Conservation (phyloP, 148 eudicot genomes). For the Silene conica region DNA sequence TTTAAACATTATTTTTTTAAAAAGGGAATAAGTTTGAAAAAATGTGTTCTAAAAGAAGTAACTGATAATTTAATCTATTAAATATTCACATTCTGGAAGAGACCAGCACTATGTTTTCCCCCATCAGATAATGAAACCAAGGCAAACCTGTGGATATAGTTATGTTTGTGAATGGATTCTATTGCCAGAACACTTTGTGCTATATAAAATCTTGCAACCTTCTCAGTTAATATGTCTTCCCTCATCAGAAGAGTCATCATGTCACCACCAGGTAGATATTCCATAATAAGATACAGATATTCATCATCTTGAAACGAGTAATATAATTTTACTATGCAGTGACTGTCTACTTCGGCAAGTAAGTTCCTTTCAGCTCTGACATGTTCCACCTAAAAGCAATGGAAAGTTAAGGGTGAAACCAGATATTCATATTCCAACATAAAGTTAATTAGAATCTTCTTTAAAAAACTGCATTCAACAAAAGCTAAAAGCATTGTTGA, state of each 20-base stretch:
- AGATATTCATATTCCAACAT: slow-evolving; percentile 13
- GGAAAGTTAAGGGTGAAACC: slow-evolving; percentile 11
- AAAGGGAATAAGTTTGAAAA: no score
- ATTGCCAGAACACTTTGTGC: slow-evolving; percentile 94
- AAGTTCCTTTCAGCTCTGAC: slow-evolving; percentile 94
- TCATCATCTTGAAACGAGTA: slow-evolving; percentile 97
- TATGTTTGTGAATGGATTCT: slow-evolving; percentile 93
- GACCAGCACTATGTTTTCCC: neutral
- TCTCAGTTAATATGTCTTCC: slow-evolving; percentile 83
- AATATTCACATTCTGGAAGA: neutral
- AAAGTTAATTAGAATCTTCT: neutral
- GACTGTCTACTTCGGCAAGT: slow-evolving; percentile 95
- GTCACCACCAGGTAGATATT: slow-evolving; percentile 95
- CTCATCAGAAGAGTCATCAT: slow-evolving; percentile 95
- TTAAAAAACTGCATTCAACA: neutral
- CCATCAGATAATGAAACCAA: slow-evolving; percentile 1
- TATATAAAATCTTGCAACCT: slow-evolving; percentile 84
- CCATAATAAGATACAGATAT: slow-evolving; percentile 85
- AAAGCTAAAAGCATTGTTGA: neutral
- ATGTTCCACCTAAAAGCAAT: slow-evolving; percentile 71
- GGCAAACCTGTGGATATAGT: slow-evolving; percentile 82
- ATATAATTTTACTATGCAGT: slow-evolving; percentile 83
- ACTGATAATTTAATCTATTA: no score
- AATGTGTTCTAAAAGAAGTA: no score
- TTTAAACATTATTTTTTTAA: no score